Evolutionary conservation across 106 monocot genomes (phyloP).

Genomic region (Amphibolis antarctica): DNA sequence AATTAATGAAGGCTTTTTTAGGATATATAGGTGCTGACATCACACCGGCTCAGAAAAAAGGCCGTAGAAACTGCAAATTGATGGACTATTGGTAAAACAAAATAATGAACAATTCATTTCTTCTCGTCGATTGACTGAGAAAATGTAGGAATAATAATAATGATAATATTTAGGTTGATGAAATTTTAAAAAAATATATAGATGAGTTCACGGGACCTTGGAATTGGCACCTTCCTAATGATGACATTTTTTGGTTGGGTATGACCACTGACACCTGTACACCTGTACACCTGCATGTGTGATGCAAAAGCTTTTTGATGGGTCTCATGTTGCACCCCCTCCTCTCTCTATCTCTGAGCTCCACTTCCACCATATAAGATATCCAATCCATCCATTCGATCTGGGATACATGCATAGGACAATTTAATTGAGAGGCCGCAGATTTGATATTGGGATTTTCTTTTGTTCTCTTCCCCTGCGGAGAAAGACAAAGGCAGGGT

Average conservation of each 20-base stretch:
- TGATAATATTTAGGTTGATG: no score
- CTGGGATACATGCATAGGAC: neutral
- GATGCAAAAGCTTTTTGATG: neutral
- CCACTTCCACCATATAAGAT: neutral
- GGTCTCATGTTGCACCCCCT: neutral
- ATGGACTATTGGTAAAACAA: no score
- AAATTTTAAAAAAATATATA: neutral
- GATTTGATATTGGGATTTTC: neutral
- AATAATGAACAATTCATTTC: no score
- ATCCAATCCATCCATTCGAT: neutral
- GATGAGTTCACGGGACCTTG: neutral
- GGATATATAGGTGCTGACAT: no score
- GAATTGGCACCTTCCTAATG: neutral
- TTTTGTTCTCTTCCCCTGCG: neutral
- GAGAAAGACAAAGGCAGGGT: neutral
- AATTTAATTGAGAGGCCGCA: neutral
- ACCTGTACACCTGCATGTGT: conserved; percentile 8
- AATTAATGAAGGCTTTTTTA: no score
- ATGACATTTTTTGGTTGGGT: conserved; percentile 6
- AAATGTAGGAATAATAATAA: no score
- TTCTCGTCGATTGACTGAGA: no score
- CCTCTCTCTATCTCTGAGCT: neutral
- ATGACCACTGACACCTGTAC: conserved; percentile 8
- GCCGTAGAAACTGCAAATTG: no score
- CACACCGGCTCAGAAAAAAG: no score